Conservation (phyloP, 2,329 filamentous ascomycete genomes). For the Ustulina deusta region DNA sequence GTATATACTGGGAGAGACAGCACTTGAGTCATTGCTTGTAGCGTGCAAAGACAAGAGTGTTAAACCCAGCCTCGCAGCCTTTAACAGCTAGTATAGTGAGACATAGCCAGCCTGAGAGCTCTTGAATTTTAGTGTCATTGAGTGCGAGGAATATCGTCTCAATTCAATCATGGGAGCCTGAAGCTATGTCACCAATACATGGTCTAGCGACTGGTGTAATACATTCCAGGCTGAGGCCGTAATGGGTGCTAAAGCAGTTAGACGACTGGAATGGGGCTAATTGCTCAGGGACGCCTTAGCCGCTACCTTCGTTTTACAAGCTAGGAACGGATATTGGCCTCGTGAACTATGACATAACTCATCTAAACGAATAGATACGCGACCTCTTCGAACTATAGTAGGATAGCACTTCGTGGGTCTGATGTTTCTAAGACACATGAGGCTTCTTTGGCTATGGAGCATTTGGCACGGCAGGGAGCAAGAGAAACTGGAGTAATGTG, state of each 20-base stretch:
- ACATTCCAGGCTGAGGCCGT: constrained; percentile 35
- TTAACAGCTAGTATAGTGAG: not conserved
- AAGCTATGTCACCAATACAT: not conserved
- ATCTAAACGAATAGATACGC: not conserved
- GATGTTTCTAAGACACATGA: not conserved
- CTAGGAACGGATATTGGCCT: not conserved
- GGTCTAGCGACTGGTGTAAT: not conserved
- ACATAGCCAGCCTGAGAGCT: not conserved
- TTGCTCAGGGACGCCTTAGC: not conserved
- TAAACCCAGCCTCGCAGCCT: not conserved
- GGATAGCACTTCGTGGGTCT: not conserved
- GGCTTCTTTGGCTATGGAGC: not conserved
- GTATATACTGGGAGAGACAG: not conserved
- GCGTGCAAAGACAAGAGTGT: not conserved
- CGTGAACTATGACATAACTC: not conserved
- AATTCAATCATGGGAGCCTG: not conserved
- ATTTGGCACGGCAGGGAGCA: not conserved
- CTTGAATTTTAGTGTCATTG: not conserved
- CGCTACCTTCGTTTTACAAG: not conserved
- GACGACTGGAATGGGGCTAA: constrained; percentile 38
- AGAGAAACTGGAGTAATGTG: not conserved
- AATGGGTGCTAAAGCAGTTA: not conserved
- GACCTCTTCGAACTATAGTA: not conserved
- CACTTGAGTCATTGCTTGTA: constrained; percentile 6
- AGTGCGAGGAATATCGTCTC: not conserved